Evolutionary conservation across 352 stramenopile genomes (phyloP).

Genomic region (Globisporangium mamillatum): DNA sequence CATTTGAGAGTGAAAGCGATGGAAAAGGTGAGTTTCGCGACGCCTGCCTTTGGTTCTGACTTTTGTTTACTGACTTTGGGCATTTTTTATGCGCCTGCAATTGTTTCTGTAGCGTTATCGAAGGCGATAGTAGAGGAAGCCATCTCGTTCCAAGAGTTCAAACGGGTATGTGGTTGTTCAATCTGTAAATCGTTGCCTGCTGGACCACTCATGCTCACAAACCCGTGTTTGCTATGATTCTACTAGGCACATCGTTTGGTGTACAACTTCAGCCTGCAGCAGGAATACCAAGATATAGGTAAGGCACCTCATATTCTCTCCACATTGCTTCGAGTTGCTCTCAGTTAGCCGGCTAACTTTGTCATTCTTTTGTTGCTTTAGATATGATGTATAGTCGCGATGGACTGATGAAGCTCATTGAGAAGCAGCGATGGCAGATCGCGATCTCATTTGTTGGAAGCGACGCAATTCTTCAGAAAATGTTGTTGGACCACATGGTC

Average conservation of each 20-base stretch:
- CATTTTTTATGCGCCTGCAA: neutral
- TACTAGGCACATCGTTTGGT: slow-evolving; percentile 61
- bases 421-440: slow-evolving; percentile 62
- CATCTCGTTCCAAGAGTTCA: slow-evolving; percentile 53
- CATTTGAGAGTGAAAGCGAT: neutral
- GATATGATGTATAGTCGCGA: slow-evolving; percentile 66
- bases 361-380: slow-evolving; percentile 1
- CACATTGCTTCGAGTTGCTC: neutral
- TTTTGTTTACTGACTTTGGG: neutral
- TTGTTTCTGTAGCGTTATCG: slow-evolving; percentile 17
- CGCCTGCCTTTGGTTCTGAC: neutral
- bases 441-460: slow-evolving; percentile 61
- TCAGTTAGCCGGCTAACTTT: neutral
- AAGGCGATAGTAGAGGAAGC: slow-evolving; percentile 50
- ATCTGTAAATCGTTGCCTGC: too few species aligned
- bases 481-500: slow-evolving; percentile 49
- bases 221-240: neutral
- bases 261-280: slow-evolving; percentile 46
- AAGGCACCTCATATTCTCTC: neutral
- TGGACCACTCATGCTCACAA: neutral
- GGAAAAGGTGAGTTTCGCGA: neutral
- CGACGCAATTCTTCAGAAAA: slow-evolving; percentile 42
- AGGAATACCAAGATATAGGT: slow-evolving; percentile 55
- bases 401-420: slow-evolving; percentile 51
- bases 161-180: slow-evolving; percentile 22